Base-by-base conservation (phyloP, 495 filamentous ascomycete species). In the Penicillium cosmopolitanum region DNA sequence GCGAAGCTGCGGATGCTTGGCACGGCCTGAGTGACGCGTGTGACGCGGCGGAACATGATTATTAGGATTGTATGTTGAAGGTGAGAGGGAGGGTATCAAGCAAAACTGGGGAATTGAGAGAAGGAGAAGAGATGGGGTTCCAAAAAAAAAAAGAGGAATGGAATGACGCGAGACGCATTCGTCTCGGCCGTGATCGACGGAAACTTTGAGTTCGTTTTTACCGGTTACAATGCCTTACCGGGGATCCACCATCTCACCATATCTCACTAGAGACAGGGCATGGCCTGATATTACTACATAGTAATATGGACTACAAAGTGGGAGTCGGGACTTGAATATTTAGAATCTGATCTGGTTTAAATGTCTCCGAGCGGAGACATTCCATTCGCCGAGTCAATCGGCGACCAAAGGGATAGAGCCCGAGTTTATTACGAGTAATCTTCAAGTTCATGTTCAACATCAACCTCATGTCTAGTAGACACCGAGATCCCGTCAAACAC, bases 1-100 rank as follows among this genome's bases (percentile, higher is more conserved):
- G 80, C 80, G 51, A 80, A 73, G 19, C 42, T 62, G 33, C 71
- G 67, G 54, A 58, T 55, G 54, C 59, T 57, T 38, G 57, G 56
- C 58, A 61, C 62, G 21, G 55, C 56, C 21, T 61, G 63, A 43
- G 62, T 64, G 33, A 58, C 66, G 31, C 57, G 44, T 36, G 60
- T 54, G 28, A 61, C 58, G 43, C 66, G 44, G 44, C 66, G 44
- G 44, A 73, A 61, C 68, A 73, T 71, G 12, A 33, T 55, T 13
- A 23, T 48, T 48, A 25, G 25, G 8, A 23, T 48, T 23, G 10
- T 11, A 3, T 6, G 11, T 48, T 9, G 3, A 28, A 8, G 34
- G 16, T 10, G 47, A 19, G 16, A 18, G 16, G 42, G 23, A 16
- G 28, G 34, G 36, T 19, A 18, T 46, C n/a, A 23, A n/a, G 5